phyloP scores from a whole-genome alignment of 495 filamentous ascomycete species.

The Aspergillus asperescens region DNA sequence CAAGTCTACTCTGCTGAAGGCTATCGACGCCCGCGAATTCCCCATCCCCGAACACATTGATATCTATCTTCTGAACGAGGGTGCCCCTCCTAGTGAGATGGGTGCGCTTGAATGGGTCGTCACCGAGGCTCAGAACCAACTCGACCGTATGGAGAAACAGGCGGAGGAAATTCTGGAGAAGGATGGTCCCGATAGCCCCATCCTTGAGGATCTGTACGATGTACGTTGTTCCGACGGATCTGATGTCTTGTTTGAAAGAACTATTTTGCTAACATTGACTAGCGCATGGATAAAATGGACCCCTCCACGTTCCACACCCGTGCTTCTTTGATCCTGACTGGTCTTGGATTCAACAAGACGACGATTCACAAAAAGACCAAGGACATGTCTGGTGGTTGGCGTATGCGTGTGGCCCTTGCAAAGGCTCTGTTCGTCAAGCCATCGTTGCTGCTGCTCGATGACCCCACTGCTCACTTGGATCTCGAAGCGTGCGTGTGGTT shows the following conservation, averaged over 20 bases:
- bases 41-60: conserved; percentile 96
- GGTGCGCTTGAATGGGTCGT: conserved; percentile 98
- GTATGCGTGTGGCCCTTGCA: conserved; percentile 96
- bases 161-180: conserved; percentile 89
- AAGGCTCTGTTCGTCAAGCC: conserved; percentile 99
- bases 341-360: conserved; percentile 96
- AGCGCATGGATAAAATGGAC: conserved; percentile 99
- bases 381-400: conserved; percentile 99
- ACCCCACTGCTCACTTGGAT: conserved; percentile 99
- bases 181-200: conserved; percentile 82
- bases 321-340: conserved; percentile 92
- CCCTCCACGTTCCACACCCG: conserved; percentile 98
- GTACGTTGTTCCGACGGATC: conserved; percentile 50
- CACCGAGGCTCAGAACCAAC: conserved; percentile 87
- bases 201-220: conserved; percentile 95
- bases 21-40: conserved; percentile 88
- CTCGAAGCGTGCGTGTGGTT: conserved; percentile 99
- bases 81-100: conserved; percentile 80
- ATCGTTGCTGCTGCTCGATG: conserved; percentile 89
- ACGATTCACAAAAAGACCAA: conserved; percentile 99
- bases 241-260: background rate
- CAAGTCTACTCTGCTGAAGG: conserved; percentile 94
- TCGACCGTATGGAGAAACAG: conserved; percentile 78
- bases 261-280: conserved; percentile 25
- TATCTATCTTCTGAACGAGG: conserved; percentile 97